Evolutionary conservation across 371 early-diverging fungal genomes (phyloP).

Genomic region (Mucor indicus): DNA sequence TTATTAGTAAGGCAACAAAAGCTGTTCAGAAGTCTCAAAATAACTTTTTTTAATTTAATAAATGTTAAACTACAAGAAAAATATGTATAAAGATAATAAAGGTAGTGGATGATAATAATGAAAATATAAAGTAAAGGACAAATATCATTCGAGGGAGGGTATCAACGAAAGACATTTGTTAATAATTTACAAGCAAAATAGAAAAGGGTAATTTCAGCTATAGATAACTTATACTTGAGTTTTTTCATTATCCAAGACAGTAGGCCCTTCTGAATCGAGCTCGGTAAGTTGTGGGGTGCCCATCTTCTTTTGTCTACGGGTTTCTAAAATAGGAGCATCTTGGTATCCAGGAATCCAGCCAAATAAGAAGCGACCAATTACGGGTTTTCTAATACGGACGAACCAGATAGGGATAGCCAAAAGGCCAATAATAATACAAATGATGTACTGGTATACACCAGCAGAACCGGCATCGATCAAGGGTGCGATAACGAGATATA

Average conservation of each 20-base stretch:
- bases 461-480: constrained; percentile 36
- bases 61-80: too few relatives aligned
- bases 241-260: not conserved
- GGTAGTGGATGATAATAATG: too few relatives aligned
- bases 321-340: constrained; percentile 21
- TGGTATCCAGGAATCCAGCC: constrained; percentile 39
- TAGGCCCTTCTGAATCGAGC: not conserved
- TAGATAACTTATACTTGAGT: constrained; percentile 4
- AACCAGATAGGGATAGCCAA: constrained; percentile 38
- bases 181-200: too few relatives aligned
- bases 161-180: too few relatives aligned
- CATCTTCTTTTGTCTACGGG: not conserved
- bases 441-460: constrained; percentile 33
- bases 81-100: too few relatives aligned
- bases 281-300: not conserved
- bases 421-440: constrained; percentile 33
- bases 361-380: constrained; percentile 25
- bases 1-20: too few relatives aligned
- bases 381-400: constrained; percentile 32
- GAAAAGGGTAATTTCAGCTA: too few relatives aligned
- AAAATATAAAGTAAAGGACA: too few relatives aligned
- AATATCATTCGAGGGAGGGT: too few relatives aligned
- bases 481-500: constrained; percentile 38
- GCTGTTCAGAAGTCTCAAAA: too few relatives aligned
- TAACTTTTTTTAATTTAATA: too few relatives aligned